phyloP scores from a whole-genome alignment of 1,284 basidiomycete species.

The Mycena citricolor region DNA sequence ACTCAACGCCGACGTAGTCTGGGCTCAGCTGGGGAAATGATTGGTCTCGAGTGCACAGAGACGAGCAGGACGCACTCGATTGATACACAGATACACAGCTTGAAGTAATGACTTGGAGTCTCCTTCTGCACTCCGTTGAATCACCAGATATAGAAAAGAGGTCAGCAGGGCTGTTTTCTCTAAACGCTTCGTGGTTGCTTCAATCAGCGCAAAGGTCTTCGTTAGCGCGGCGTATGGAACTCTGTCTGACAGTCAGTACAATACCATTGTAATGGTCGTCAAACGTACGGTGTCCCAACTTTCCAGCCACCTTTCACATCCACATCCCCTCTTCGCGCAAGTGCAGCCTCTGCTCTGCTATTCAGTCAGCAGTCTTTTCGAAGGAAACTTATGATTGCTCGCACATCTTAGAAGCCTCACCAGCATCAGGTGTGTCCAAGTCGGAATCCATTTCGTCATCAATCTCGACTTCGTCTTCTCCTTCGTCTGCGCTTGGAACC shows the following conservation, averaged over 20 bases:
- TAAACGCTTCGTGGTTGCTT: conserved; percentile 93
- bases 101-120: conserved; percentile 77
- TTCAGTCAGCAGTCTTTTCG: conserved; percentile 11
- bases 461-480: conserved; percentile 51
- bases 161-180: conserved; percentile 92
- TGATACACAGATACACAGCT: conserved; percentile 95
- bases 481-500: conserved; percentile 44
- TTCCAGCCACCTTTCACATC: conserved; percentile 88
- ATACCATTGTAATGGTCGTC: neutral
- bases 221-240: conserved; percentile 94
- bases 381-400: conserved; percentile 23
- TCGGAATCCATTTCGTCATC: conserved; percentile 47
- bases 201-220: conserved; percentile 87
- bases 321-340: conserved; percentile 67
- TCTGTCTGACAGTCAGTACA: conserved; percentile 39
- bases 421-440: conserved; percentile 31
- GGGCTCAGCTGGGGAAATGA: conserved; percentile 74
- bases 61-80: conserved; percentile 61
- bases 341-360: conserved; percentile 67
- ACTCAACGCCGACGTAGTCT: conserved; percentile 94
- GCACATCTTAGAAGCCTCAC: conserved; percentile 62
- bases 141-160: conserved; percentile 86
- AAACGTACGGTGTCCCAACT: conserved; percentile 75
- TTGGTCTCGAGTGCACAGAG: conserved; percentile 36
- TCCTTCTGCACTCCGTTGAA: conserved; percentile 75